Evolutionary conservation across 176 grass and related monocot genomes (phyloP), one percentile per base, ranked within the genome.

Genomic region (Phyllostachys edulis): DNA sequence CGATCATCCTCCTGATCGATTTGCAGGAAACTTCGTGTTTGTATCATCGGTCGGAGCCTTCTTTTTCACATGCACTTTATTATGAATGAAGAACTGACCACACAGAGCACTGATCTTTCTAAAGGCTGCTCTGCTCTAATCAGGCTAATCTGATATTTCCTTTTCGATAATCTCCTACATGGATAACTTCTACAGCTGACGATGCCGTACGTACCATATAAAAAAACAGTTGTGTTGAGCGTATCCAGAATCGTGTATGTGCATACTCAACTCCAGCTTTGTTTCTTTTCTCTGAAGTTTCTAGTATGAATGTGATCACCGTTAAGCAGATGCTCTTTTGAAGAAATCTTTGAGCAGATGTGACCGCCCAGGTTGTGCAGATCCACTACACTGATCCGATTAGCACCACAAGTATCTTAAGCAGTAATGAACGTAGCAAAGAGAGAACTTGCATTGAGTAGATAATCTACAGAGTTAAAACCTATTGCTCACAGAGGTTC

Each of bases 391-490:
- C 26, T 5, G 46, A 34, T 4, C 26, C 41, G 17, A 64, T 4
- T 18, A 40, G 46, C 63, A 65, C 18, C 7, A 65, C 6, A 29
- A 32, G 71, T 29, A 62, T 37, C 40, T 17, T 45, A 14, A 59
- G 63, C 40, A 73, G 34, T 50, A 73, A 50, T 15, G 39, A 42
- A 54, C 8, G 9, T 41, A 59, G 67, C 79, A 61, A n/a, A 14
- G 73, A 70, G 34, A 26, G 9, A n/a, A 17, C 69, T 63, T 52
- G 70, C 42, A 63, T 80, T 57, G 10, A 51, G 10, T 10, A 5
- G 44, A 67, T 24, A 77, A 57, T 50, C 40, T 68, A 74, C 74
- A 75, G 39, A 77, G 24, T 85, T 66, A 97, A 90, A 92, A 94
- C 29, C 29, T 29, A 29, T 29, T 29, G 29, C 29, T 29, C 29